Evolutionary conservation across 108 stramenopile genomes (phyloP).

Genomic region (Cyclotella baltica): DNA sequence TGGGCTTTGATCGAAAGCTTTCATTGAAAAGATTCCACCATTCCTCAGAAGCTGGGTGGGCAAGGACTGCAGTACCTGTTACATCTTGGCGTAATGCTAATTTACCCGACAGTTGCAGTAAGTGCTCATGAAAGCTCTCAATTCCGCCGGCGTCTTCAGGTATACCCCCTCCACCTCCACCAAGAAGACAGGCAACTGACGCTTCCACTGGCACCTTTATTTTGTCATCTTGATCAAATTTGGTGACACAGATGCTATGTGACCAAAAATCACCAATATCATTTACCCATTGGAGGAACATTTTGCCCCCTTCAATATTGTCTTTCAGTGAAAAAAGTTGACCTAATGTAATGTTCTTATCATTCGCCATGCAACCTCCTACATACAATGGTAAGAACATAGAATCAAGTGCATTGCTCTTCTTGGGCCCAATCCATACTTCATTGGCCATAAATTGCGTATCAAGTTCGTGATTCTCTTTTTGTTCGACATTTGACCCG

Average conservation of each 20-base stretch:
- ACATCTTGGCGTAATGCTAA: background rate
- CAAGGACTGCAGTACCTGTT: background rate
- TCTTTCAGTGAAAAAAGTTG: conserved; percentile 16
- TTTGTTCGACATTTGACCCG: background rate
- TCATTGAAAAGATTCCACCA: conserved; percentile 24
- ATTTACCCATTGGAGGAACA: conserved; percentile 17
- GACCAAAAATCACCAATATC: conserved; percentile 26
- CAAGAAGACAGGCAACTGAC: conserved; percentile 2
- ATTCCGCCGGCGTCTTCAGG: conserved; percentile 26
- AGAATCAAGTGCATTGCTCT: conserved; percentile 8
- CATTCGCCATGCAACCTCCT: conserved; percentile 27
- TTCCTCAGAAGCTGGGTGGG: conserved; percentile 5
- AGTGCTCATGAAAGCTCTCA: background rate
- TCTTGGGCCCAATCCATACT: conserved; percentile 28
- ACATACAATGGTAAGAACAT: conserved; percentile 19
- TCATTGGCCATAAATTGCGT: background rate
- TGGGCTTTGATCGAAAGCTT: conserved; percentile 9
- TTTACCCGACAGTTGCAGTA: background rate
- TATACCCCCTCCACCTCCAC: conserved; percentile 2
- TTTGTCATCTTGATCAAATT: conserved; percentile 7
- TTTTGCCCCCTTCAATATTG: background rate
- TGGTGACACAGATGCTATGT: conserved; percentile 9
- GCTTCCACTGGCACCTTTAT: background rate
- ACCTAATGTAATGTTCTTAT: conserved; percentile 19
- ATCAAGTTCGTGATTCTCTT: background rate